Base-by-base conservation (phyloP, 257 asterid genomes). In the Fraxinus excelsior region DNA sequence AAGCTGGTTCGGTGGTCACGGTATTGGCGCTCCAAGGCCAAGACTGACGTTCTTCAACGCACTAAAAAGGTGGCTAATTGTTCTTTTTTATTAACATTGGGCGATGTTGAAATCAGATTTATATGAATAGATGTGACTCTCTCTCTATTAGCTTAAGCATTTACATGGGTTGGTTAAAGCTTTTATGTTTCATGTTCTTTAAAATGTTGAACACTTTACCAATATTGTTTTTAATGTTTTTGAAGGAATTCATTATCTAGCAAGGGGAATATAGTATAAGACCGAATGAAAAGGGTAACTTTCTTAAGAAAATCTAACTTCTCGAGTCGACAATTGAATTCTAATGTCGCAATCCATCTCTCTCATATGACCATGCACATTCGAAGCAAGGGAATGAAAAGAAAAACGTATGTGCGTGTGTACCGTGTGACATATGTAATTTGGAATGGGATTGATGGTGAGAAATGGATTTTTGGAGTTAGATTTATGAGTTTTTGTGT, bases 1-100 rank as follows among this genome's bases (percentile, higher is more conserved):
- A 90, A 90, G 87, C 91, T 94, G 72, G 91, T 94, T 66, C 91
- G 98, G 14, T 94, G 98, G 98, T 94, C 98, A n/a, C 97, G 98
- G 35, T 89, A 95, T 35, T 83, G 69, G 91, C 91, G 90, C 49
- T 91, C 94, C 75, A 94, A 67, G 83, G 92, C 94, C 79, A 94
- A 94, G 80, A 90, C 94, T 21, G 96, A 94, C 72, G 97, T 94
- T 81, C 91, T 91, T 34, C 94, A 94, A 80, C 95, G 96, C 82
- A 91, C 98, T 71, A 84, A 86, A 26, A 94, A 94, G 96, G 98
- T 93, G 35, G 40, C 51, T 32, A n/a, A 21, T 40, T 64, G 6
- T 31, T 34, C 35, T 31, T 62, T 26, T 62, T 26, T 21, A 58
- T 58, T 21, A 3, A 7, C 29, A 58, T 7, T 21, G 29, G 5